Conservation (phyloP, 2,329 filamentous ascomycete species). For the Rugonectria rugulosa region DNA sequence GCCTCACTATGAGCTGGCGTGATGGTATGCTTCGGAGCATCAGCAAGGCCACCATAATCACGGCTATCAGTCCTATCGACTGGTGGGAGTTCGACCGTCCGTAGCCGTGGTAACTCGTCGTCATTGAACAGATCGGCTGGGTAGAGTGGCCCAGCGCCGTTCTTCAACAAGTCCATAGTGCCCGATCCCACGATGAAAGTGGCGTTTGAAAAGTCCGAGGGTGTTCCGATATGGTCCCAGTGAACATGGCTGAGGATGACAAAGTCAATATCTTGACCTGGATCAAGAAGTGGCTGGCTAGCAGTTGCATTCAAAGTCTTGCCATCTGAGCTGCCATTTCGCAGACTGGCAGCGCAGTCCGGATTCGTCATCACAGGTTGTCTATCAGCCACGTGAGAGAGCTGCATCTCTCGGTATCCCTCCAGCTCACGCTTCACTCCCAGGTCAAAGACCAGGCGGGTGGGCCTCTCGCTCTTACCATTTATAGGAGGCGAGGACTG, state of each 20-base stretch:
- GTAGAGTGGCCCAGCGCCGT: slow-evolving; percentile 23
- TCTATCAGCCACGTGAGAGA: not conserved
- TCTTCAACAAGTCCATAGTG: slow-evolving; percentile 49
- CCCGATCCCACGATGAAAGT: slow-evolving; percentile 60
- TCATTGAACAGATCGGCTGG: slow-evolving; percentile 37
- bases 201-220: slow-evolving; percentile 56
- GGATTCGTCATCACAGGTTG: not conserved
- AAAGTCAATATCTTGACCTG: slow-evolving; percentile 34
- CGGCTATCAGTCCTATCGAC: no score
- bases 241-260: slow-evolving; percentile 61
- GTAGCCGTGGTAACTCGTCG: not conserved
- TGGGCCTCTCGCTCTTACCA: not conserved
- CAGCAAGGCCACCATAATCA: no score
- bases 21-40: no score
- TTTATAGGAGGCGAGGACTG: not conserved
- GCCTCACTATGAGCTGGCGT: no score
- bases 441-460: not conserved
- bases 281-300: not conserved
- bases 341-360: not conserved
- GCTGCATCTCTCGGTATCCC: not conserved
- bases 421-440: not conserved
- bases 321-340: no score
- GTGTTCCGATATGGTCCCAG: slow-evolving; percentile 66
- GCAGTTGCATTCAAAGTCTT: no score
- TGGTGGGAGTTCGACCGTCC: slow-evolving; percentile 34